A percentile compares a stretch with the other conserved stretches of the same genome.
Evolutionary conservation across 2,329 filamentous ascomycete species (phyloP).

Genomic region (Acephala macrosclerotiorum): DNA sequence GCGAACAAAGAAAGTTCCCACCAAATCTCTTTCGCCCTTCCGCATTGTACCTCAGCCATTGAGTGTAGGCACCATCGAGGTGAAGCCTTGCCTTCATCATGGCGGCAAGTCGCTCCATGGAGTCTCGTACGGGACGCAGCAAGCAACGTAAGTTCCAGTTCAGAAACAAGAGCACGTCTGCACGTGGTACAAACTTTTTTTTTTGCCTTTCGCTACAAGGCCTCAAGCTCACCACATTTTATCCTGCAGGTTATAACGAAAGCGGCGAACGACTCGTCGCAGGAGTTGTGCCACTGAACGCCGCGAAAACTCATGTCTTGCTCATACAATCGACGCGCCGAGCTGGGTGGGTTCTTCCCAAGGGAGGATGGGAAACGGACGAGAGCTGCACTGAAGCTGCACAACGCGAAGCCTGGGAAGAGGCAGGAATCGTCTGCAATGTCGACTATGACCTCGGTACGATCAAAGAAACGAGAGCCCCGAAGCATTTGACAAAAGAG

Average conservation of each 20-base stretch:
- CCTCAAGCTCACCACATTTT: constrained; percentile 36
- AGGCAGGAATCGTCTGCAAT: constrained; percentile 88
- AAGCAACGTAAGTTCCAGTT: constrained; percentile 77
- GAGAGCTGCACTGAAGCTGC: constrained; percentile 88
- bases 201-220: constrained; percentile 21
- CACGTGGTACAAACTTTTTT: constrained; percentile 30
- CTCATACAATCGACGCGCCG: constrained; percentile 92
- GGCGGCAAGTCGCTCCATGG: constrained; percentile 62
- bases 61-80: constrained; percentile 34
- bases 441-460: constrained; percentile 86
- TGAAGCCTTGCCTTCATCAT: constrained; percentile 42
- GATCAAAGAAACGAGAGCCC: constrained; percentile 84
- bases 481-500: constrained; percentile 74
- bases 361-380: constrained; percentile 97
- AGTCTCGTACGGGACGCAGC: constrained; percentile 77
- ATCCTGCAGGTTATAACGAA: constrained; percentile 81
- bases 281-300: constrained; percentile 88
- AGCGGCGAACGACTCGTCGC: constrained; percentile 95
- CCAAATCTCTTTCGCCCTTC: constrained; percentile 14
- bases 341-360: constrained; percentile 95
- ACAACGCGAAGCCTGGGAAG: constrained; percentile 94
- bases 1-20: constrained; percentile 30
- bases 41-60: constrained; percentile 31
- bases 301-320: constrained; percentile 86
- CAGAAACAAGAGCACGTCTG: constrained; percentile 28